Evolutionary conservation across 1,284 basidiomycete genomes (phyloP), one percentile per base, ranked within the genome.

Genomic region (Sporisorium sorghi): DNA sequence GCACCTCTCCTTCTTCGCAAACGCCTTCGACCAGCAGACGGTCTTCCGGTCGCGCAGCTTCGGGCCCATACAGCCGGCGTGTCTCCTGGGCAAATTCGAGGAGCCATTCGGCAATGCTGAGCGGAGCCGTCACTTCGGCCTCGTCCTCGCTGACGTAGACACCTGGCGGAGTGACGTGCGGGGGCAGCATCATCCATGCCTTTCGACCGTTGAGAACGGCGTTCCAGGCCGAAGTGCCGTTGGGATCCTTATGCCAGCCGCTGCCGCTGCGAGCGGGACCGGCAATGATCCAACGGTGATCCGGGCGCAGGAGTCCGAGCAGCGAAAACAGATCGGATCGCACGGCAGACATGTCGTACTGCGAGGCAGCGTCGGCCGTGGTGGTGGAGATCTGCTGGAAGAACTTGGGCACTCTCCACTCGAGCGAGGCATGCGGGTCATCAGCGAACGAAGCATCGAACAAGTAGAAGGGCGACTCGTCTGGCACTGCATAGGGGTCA

Each of bases 181-280:
- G 85, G 17, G 86, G 86, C 23, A 87, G 85, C 65, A 86, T 78
- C 57, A 87, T 79, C 86, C 86, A 87, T 3, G 82, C 81, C 64
- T 86, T 86, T 2, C 67, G 39, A 15, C 86, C 85, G 14, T 62
- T 74, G 12, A 85, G 70, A n/a, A 86, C 84, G 3, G 86, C 85
- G 60, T 87, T 87, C 86, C 86, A 87, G 3, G 86, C 86, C 11
- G 83, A 84, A 3, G 85, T 86, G 32, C 77, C 78, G 59, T 86
- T 86, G 1, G 85, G 85, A 46, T 86, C 85, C 65, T 85, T 84
- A 67, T 83, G 81, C 78, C 79, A 83, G 12, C 80, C 74, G 39
- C 73, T 75, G 12, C 80, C 80, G 53, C 75, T 79, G 19, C 79
- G 64, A 2, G 63, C 67, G 3, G 80, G 80, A 1, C 80, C 80